These are phyloP conservation scores for Coemansia sp. DNA, from an alignment of 192 early-diverging fungal genomes.

Conservation along the genomic window DNA sequence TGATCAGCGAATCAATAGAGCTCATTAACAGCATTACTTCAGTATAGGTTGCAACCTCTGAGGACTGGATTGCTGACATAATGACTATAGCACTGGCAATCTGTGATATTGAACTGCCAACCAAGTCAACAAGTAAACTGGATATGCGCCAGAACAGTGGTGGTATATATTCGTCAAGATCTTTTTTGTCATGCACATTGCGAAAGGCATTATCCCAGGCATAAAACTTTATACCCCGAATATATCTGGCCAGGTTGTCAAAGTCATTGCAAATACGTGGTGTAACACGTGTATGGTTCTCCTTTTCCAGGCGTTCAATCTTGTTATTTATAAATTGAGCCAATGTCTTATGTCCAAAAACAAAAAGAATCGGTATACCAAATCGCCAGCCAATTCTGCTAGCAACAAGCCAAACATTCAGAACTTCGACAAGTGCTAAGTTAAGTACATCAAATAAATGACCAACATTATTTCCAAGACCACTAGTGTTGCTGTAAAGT, in stretches of 20 bases:
- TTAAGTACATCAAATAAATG: neutral
- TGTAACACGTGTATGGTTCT: neutral
- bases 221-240: constrained; percentile 67
- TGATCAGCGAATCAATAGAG: constrained; percentile 24
- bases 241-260: constrained; percentile 38
- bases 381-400: constrained; percentile 31
- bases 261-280: constrained; percentile 11
- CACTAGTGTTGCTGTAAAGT: neutral
- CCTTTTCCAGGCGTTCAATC: neutral
- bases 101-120: constrained; percentile 46
- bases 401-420: constrained; percentile 26
- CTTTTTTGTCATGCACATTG: neutral
- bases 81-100: constrained; percentile 60
- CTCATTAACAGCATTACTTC: constrained; percentile 17
- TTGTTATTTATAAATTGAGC: constrained; percentile 3
- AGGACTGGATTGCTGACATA: constrained; percentile 53
- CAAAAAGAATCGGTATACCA: constrained; percentile 20
- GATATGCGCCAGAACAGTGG: constrained; percentile 30
- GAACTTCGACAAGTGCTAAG: neutral
- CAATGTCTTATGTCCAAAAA: constrained; percentile 7
- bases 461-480: neutral
- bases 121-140: constrained; percentile 12
- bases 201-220: constrained; percentile 56
- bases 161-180: constrained; percentile 13
- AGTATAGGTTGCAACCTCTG: constrained; percentile 12